Evolutionary conservation across 164 flowering plant species (phyloP).

Genomic region (Berberis thunbergii): DNA sequence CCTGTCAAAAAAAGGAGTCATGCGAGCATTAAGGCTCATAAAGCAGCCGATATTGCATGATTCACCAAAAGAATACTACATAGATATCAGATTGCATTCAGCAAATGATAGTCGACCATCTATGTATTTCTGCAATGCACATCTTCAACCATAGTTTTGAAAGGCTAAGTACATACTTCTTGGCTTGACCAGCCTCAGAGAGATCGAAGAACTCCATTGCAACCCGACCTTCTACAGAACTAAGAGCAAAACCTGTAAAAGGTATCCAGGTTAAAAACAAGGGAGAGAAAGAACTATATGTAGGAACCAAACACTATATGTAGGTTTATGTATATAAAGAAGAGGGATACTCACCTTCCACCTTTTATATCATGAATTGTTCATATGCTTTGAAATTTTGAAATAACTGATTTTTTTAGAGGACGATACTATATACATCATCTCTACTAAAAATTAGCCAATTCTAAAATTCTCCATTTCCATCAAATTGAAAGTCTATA

Average conservation of each 20-base stretch:
- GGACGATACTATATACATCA: no score
- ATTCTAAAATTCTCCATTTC: no score
- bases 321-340: background rate
- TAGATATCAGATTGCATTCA: background rate
- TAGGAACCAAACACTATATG: no score
- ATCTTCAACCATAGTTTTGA: background rate
- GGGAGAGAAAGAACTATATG: background rate
- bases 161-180: constrained; percentile 50
- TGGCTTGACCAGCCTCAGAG: constrained; percentile 76
- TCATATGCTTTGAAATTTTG: no score
- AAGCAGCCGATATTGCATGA: no score
- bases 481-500: no score
- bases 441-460: no score
- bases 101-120: background rate
- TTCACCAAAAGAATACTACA: background rate
- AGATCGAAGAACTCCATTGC: constrained; percentile 97
- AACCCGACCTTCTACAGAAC: constrained; percentile 83
- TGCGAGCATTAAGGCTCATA: no score
- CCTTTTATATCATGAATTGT: no score
- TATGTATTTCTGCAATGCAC: background rate
- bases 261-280: background rate
- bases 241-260: constrained; percentile 89
- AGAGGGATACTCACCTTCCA: background rate
- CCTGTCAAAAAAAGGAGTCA: no score
- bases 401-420: no score